Evolutionary conservation across 129 eudicot genomes (phyloP).

Genomic region (Erigeron canadensis): DNA sequence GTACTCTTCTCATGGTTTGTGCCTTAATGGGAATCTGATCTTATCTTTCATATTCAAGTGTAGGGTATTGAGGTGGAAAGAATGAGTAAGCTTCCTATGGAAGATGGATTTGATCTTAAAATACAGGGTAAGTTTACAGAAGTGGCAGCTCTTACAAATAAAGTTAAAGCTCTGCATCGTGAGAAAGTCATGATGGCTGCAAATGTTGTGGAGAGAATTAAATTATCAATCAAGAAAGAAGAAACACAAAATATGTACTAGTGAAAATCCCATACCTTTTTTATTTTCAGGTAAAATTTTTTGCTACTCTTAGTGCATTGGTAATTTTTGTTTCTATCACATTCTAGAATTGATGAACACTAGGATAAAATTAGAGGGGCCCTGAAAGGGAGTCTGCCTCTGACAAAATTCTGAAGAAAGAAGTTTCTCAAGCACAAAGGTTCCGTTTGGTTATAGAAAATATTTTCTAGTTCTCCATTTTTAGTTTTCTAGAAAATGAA

Average conservation of each 20-base stretch:
- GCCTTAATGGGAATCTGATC: constrained; percentile 5
- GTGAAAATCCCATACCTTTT: constrained; percentile 25
- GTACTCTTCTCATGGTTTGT: background rate
- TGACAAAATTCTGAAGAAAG: constrained; percentile 82
- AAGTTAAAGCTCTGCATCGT: constrained; percentile 44
- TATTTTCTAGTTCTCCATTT: no score
- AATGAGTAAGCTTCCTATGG: constrained; percentile 49
- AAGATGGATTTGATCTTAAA: constrained; percentile 46
- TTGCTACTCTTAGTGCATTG: constrained; percentile 10
- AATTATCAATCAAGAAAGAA: constrained; percentile 44
- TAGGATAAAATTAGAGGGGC: constrained; percentile 71
- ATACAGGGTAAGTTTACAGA: constrained; percentile 45
- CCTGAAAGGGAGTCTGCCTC: constrained; percentile 89
- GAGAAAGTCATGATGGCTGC: constrained; percentile 54
- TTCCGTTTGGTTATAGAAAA: no score
- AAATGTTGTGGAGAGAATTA: constrained; percentile 49
- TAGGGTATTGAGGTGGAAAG: constrained; percentile 66
- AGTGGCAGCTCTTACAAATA: constrained; percentile 32
- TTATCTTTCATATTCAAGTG: constrained; percentile 19
- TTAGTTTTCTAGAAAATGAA: no score
- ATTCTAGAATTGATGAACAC: constrained; percentile 72
- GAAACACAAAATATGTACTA: constrained; percentile 76
- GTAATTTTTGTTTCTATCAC: constrained; percentile 1
- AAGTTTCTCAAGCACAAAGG: constrained; percentile 73
- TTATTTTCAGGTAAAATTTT: background rate